Conservation (phyloP, 2,329 filamentous ascomycete species). For the Kalaharituber pfeilii region DNA sequence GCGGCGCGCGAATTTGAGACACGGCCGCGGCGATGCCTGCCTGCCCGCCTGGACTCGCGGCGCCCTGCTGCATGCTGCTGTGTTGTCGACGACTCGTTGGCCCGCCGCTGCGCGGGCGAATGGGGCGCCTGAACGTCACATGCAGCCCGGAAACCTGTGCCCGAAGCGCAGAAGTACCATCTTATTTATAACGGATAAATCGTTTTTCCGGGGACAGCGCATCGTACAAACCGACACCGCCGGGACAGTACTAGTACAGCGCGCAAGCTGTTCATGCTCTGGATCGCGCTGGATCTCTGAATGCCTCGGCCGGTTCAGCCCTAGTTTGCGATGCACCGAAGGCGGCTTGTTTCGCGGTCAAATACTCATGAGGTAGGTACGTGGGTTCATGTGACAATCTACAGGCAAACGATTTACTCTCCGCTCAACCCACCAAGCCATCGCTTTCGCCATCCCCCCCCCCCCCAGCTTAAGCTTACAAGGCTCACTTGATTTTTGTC, state of each 20-base stretch:
- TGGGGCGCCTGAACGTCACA: neutral
- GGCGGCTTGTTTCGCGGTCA: neutral
- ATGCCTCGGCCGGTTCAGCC: neutral
- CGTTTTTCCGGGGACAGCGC: neutral
- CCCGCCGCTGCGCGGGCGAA: neutral
- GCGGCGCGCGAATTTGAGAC: too few species aligned
- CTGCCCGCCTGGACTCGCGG: too few species aligned
- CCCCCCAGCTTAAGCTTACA: too few species aligned
- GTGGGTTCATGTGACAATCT: neutral
- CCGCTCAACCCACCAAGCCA: too few species aligned
- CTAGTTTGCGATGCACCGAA: neutral
- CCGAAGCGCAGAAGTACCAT: neutral
- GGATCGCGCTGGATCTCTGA: too few species aligned
- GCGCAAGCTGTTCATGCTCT: neutral
- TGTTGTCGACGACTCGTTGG: constrained; percentile 1
- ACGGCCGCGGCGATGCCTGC: too few species aligned
- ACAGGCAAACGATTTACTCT: neutral
- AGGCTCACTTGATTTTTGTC: constrained; percentile 35
- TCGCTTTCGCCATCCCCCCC: too few species aligned
- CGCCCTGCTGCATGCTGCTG: neutral
- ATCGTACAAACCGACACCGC: neutral
- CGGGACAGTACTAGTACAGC: neutral
- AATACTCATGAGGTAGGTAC: neutral
- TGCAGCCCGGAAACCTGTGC: neutral
- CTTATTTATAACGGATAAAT: neutral